phyloP scores from a whole-genome alignment of 163 green algal genomes.

The Scenedesmus sp. region DNA sequence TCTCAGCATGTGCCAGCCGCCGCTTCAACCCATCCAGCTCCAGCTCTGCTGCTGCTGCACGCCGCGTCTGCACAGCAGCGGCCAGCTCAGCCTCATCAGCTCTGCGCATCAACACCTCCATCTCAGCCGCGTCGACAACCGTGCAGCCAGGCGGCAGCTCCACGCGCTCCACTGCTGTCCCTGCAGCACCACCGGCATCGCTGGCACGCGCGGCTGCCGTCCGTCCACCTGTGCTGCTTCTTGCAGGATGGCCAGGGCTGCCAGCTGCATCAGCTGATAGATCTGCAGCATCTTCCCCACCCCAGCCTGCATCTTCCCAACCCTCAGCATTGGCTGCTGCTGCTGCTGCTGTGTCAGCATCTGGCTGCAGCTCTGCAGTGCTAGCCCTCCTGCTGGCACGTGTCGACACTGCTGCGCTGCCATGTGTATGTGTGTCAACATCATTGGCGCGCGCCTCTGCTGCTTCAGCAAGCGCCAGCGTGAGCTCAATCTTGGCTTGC shows the following conservation, averaged over 20 bases:
- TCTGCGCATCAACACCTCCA: constrained; percentile 19
- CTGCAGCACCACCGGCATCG: background rate
- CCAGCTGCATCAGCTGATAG: background rate
- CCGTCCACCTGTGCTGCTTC: background rate
- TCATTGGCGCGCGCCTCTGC: constrained; percentile 24
- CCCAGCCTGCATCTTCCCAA: background rate
- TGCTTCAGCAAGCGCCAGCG: constrained; percentile 61
- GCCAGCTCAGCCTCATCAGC: constrained; percentile 62
- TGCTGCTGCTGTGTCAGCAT: background rate
- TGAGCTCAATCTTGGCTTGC: constrained; percentile 67
- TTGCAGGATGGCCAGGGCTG: background rate
- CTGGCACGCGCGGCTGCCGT: background rate
- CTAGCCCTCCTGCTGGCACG: background rate
- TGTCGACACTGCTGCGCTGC: background rate
- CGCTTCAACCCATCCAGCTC: constrained; percentile 47
- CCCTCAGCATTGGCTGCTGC: constrained; percentile 6
- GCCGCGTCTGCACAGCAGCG: constrained; percentile 57
- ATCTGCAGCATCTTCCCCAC: background rate
- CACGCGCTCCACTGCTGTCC: background rate
- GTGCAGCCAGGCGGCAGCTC: constrained; percentile 3
- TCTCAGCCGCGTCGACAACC: background rate
- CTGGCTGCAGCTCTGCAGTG: background rate
- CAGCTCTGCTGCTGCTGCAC: constrained; percentile 58
- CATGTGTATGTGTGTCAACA: constrained; percentile 38
- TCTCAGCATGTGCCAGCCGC: constrained; percentile 54